Evolutionary conservation across 2,329 filamentous ascomycete species (phyloP).

Genomic region (Monosporascus sp.): DNA sequence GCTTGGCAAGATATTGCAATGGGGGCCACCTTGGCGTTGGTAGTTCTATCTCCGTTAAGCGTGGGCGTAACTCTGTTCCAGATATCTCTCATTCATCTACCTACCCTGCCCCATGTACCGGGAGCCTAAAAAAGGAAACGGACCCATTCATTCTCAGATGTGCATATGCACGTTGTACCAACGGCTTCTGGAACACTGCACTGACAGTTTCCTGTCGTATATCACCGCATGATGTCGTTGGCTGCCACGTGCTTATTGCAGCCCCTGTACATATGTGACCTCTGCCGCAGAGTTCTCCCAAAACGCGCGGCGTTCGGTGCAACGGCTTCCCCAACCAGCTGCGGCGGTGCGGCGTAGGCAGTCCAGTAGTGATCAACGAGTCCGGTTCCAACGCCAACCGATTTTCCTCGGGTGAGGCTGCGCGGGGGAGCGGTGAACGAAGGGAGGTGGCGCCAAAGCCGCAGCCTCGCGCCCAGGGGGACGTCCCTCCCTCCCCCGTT

Average conservation of each 20-base stretch:
- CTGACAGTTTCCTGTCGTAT: too few relatives aligned
- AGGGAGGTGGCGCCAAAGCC: not conserved
- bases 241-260: not conserved
- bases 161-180: too few relatives aligned
- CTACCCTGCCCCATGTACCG: too few relatives aligned
- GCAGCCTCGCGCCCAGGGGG: not conserved
- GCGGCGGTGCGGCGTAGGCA: not conserved
- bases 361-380: not conserved
- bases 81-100: too few relatives aligned
- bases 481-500: not conserved
- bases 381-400: not conserved
- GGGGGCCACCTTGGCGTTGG: too few relatives aligned
- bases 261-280: too few relatives aligned
- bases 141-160: too few relatives aligned
- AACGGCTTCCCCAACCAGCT: not conserved
- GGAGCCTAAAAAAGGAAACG: too few relatives aligned
- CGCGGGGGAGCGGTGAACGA: not conserved
- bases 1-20: too few relatives aligned
- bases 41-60: too few relatives aligned
- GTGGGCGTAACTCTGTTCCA: too few relatives aligned
- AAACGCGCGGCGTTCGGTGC: not conserved
- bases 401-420: not conserved
- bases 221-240: not conserved
- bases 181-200: too few relatives aligned
- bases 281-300: not conserved